A percentile compares a stretch with the other conserved stretches of the same genome.
These are phyloP conservation scores for Saussurea involucrata DNA, from an alignment of 129 eudicot species.

Conservation along the genomic window DNA sequence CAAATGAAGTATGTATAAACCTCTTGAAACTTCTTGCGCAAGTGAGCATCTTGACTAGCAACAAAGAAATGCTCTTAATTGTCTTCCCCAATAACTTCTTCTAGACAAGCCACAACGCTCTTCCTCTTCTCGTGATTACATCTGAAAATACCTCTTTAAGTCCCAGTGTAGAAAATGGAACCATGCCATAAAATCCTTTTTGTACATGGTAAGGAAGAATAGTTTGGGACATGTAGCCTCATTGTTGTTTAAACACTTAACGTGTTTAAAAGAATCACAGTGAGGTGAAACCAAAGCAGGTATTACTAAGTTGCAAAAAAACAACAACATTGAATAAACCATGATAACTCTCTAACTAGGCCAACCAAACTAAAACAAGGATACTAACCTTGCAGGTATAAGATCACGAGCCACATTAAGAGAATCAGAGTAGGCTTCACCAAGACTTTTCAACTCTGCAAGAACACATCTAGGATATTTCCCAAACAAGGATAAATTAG, in stretches of 20 bases:
- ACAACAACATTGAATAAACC: neutral
- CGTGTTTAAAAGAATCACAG: too few species aligned
- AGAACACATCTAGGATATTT: conserved; percentile 64
- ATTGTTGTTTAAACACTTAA: too few species aligned
- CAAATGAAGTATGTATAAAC: conserved; percentile 29
- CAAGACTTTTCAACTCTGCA: conserved; percentile 75
- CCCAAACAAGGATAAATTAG: neutral
- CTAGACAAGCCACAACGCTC: conserved; percentile 76
- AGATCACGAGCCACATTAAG: conserved; percentile 56
- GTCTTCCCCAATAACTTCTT: conserved; percentile 67
- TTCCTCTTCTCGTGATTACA: conserved; percentile 83
- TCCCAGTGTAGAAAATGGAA: neutral
- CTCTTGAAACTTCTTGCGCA: conserved; percentile 79
- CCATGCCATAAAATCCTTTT: neutral
- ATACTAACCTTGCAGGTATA: conserved; percentile 67
- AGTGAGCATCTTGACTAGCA: conserved; percentile 84
- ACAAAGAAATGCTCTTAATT: conserved; percentile 94
- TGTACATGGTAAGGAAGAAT: neutral
- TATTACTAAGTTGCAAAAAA: neutral
- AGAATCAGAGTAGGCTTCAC: conserved; percentile 47
- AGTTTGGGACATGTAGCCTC: neutral
- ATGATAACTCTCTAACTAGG: neutral
- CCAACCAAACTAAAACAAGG: neutral
- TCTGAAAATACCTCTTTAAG: conserved; percentile 35
- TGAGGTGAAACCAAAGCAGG: neutral